Evolutionary conservation across 371 early-diverging fungal genomes (phyloP).

Genomic region (Rhizopus arrhizus): DNA sequence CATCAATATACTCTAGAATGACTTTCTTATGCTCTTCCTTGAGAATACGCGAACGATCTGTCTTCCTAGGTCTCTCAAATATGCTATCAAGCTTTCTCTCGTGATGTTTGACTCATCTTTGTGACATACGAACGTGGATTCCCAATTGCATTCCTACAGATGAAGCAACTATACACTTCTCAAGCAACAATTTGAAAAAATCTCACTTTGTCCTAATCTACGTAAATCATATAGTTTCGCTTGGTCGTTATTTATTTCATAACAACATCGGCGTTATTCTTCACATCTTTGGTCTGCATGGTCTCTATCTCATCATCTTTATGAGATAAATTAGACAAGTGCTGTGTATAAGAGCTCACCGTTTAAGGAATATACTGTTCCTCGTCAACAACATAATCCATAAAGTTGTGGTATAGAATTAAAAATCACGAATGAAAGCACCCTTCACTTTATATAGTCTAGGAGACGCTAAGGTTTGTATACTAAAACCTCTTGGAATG

Average conservation of each 20-base stretch:
- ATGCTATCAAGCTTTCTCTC: no score
- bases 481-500: slow-evolving; percentile 4
- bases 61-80: no score
- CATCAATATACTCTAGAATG: no score
- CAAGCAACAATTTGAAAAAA: neutral
- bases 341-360: slow-evolving; percentile 1
- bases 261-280: neutral
- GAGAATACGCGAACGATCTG: no score
- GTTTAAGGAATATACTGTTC: slow-evolving; percentile 1
- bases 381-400: slow-evolving; percentile 19
- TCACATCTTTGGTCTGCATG: neutral
- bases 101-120: no score
- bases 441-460: slow-evolving; percentile 17
- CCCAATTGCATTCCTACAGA: neutral
- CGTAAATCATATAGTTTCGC: slow-evolving; percentile 2
- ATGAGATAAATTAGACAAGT: neutral
- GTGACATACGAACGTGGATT: neutral
- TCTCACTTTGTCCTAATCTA: neutral
- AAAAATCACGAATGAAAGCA: slow-evolving; percentile 4
- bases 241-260: neutral
- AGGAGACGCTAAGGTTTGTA: slow-evolving; percentile 2
- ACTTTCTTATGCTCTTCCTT: no score
- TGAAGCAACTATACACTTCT: neutral
- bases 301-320: neutral
- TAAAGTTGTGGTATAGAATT: slow-evolving; percentile 11